These are phyloP conservation scores for Echinosophora koreensis DNA, from an alignment of 306 rosid genomes.

Conservation along the genomic window DNA sequence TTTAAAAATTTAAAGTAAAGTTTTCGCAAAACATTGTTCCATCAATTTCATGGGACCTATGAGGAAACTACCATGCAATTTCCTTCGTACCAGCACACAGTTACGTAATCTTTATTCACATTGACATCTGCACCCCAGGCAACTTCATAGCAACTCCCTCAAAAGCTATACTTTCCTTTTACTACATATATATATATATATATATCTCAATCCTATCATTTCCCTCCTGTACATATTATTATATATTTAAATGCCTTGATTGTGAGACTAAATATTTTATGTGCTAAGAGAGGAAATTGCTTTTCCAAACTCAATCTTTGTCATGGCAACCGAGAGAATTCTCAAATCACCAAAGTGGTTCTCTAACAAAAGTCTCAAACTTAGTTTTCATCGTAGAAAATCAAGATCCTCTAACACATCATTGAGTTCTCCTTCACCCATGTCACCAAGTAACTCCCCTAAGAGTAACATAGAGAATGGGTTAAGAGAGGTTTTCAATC, in stretches of 20 bases:
- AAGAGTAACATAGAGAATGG: background rate
- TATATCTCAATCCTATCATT: background rate
- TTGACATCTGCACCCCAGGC: slow-evolving; percentile 23
- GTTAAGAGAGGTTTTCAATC: background rate
- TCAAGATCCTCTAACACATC: slow-evolving; percentile 50
- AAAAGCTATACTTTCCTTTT: background rate
- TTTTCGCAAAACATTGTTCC: background rate
- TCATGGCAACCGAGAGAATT: slow-evolving; percentile 52
- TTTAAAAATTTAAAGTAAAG: background rate
- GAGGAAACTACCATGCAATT: slow-evolving; percentile 52
- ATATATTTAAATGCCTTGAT: background rate
- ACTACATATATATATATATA: background rate
- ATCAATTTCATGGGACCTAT: slow-evolving; percentile 40
- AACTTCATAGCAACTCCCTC: slow-evolving; percentile 49
- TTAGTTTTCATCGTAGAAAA: slow-evolving; percentile 48
- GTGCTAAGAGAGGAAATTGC: background rate
- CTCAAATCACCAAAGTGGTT: slow-evolving; percentile 72
- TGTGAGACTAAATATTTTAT: background rate
- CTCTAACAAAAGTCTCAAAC: slow-evolving; percentile 53
- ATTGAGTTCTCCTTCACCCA: slow-evolving; percentile 12
- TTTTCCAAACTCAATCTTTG: background rate
- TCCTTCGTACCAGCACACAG: slow-evolving; percentile 27
- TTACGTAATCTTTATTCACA: slow-evolving; percentile 34
- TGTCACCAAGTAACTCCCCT: background rate
- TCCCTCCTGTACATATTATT: background rate